phyloP scores from a whole-genome alignment of 2,329 filamentous ascomycete species.

The Hawksworthiomyces lignivorus region DNA sequence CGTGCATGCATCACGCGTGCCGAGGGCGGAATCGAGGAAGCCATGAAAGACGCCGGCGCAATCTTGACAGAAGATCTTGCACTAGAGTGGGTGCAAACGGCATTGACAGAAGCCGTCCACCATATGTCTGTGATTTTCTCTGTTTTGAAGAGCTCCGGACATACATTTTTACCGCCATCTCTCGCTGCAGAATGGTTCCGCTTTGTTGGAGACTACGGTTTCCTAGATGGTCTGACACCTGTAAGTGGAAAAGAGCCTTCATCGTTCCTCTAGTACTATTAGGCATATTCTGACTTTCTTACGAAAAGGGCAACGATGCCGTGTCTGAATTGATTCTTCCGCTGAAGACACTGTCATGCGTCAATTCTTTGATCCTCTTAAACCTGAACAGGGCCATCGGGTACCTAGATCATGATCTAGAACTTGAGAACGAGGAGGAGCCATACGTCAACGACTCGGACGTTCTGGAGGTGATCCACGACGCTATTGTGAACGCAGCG shows the following conservation, averaged over 20 bases:
- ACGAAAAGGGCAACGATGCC: conserved; percentile 28
- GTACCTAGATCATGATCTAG: conserved; percentile 45
- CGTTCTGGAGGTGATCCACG: conserved; percentile 65
- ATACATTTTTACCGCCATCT: conserved; percentile 47
- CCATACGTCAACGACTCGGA: conserved; percentile 63
- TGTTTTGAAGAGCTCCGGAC: conserved; percentile 51
- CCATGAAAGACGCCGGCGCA: conserved; percentile 40
- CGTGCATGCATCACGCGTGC: conserved; percentile 41
- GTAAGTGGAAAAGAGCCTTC: conserved; percentile 31
- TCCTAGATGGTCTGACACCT: conserved; percentile 57
- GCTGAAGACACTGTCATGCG: conserved; percentile 60
- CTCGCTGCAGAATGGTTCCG: conserved; percentile 65
- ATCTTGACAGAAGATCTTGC: conserved; percentile 45
- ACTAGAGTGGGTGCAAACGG: conserved; percentile 52
- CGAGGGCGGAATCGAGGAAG: conserved; percentile 38
- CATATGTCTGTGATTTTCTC: conserved; percentile 67
- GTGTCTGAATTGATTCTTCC: conserved; percentile 48
- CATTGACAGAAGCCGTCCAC: conserved; percentile 65
- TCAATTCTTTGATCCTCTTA: conserved; percentile 65
- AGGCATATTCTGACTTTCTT: background rate
- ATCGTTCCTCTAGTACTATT: too few relatives aligned
- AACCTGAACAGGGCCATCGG: conserved; percentile 54
- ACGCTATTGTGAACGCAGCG: conserved; percentile 56
- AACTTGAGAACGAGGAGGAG: conserved; percentile 34
- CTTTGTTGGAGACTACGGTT: conserved; percentile 60